A percentile compares a stretch with the other conserved stretches of the same genome.
Conservation (phyloP, 176 grass and related monocot genomes). For the Raddia guianensis region DNA sequence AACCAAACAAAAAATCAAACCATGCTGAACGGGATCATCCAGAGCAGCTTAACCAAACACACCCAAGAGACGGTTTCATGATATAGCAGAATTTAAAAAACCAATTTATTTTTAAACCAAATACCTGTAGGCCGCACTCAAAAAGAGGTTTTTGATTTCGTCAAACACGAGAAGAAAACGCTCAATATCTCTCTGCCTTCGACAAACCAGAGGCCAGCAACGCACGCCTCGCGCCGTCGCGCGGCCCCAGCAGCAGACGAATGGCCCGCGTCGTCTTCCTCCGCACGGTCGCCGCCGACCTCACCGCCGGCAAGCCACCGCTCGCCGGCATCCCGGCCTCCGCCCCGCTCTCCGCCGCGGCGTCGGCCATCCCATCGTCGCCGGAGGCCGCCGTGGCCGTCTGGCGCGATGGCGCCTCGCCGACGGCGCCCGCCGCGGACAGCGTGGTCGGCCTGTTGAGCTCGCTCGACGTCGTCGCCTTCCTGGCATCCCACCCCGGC, state of each 20-base stretch:
- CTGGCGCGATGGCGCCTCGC: constrained; percentile 41
- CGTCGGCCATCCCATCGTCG: constrained; percentile 47
- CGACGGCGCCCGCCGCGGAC: constrained; percentile 31
- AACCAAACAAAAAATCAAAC: no score
- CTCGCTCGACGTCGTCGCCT: constrained; percentile 64
- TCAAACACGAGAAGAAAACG: background rate
- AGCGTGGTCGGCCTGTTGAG: constrained; percentile 58
- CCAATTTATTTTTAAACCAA: no score
- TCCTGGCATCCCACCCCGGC: constrained; percentile 35
- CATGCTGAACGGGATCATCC: no score
- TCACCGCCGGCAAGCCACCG: constrained; percentile 65
- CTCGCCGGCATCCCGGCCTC: constrained; percentile 58
- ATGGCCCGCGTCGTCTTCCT: constrained; percentile 63
- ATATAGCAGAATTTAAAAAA: no score
- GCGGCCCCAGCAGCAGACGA: background rate
- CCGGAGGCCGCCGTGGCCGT: constrained; percentile 64
- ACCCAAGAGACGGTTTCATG: no score
- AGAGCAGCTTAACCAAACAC: no score
- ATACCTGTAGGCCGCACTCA: no score
- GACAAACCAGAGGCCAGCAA: constrained; percentile 32
- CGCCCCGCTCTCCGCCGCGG: constrained; percentile 51
- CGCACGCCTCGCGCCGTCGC: background rate
- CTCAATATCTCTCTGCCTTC: no score
- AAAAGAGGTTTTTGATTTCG: background rate
- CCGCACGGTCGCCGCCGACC: constrained; percentile 49